A percentile compares a stretch with the other conserved stretches of the same genome.
These are phyloP conservation scores for Tricladium varicosporioides DNA, from an alignment of 2,329 filamentous ascomycete genomes.

Conservation along the genomic window DNA sequence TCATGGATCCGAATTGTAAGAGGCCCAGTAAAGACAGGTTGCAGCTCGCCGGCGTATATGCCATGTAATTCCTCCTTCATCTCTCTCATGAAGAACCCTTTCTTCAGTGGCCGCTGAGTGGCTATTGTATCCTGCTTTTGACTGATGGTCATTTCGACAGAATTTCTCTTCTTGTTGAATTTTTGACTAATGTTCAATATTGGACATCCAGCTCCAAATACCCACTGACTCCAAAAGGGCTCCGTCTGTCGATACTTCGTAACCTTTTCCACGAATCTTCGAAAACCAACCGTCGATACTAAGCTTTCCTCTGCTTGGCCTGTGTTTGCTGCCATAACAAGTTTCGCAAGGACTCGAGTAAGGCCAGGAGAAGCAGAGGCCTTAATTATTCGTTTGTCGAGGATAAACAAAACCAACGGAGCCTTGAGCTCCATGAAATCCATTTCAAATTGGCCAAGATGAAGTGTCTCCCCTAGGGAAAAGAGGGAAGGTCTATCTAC, in stretches of 20 bases:
- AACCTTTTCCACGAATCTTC: conserved; percentile 81
- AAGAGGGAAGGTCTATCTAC: conserved; percentile 78
- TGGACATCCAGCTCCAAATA: conserved; percentile 84
- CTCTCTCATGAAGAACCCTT: conserved; percentile 77
- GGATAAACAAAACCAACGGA: conserved; percentile 85
- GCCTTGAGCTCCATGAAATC: conserved; percentile 92
- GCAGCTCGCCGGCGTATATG: conserved; percentile 66
- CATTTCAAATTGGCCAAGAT: conserved; percentile 79
- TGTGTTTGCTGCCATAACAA: conserved; percentile 83
- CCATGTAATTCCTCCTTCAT: conserved; percentile 74
- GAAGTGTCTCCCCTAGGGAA: conserved; percentile 73
- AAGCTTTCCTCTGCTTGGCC: conserved; percentile 72
- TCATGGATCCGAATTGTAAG: conserved; percentile 99
- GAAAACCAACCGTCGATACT: conserved; percentile 71
- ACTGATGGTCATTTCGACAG: conserved; percentile 85
- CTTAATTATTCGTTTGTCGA: conserved; percentile 89
- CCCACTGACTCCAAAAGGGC: conserved; percentile 91
- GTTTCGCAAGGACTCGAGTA: conserved; percentile 78
- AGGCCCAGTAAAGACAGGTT: conserved; percentile 85
- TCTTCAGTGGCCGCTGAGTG: conserved; percentile 57
- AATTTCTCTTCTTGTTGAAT: conserved; percentile 97
- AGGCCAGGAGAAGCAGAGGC: conserved; percentile 75
- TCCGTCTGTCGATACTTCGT: conserved; percentile 79
- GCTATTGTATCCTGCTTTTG: conserved; percentile 60
- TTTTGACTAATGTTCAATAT: conserved; percentile 80